A percentile compares a stretch with the other conserved stretches of the same genome.
These are phyloP conservation scores for Mimosa pudica DNA, from an alignment of 306 rosid genomes.

Conservation along the genomic window DNA sequence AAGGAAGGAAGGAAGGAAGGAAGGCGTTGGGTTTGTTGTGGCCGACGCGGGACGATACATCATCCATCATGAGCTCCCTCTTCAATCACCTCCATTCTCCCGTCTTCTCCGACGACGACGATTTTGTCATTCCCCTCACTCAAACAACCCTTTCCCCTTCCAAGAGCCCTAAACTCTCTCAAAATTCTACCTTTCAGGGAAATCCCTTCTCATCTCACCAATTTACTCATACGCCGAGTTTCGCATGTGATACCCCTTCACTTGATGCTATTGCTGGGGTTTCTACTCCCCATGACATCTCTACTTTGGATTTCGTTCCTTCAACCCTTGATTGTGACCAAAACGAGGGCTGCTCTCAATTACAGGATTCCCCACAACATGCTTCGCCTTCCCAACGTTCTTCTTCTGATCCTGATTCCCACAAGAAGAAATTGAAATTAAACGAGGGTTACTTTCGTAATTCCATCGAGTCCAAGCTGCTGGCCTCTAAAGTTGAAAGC, in stretches of 20 bases:
- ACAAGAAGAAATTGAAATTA: conserved; percentile 31
- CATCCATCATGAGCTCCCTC: too few species aligned
- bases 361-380: not conserved
- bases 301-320: conserved; percentile 62
- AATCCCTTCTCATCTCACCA: not conserved
- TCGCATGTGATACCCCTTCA: conserved; percentile 5
- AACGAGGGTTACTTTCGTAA: conserved; percentile 50
- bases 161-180: conserved; percentile 10
- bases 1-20: too few species aligned
- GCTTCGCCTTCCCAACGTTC: conserved; percentile 8
- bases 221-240: not conserved
- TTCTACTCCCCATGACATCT: conserved; percentile 27
- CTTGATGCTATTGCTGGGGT: conserved; percentile 17
- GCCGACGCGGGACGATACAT: too few species aligned
- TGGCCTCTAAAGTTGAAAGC: conserved; percentile 37
- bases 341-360: not conserved
- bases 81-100: too few species aligned
- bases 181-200: not conserved
- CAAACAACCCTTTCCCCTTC: too few species aligned
- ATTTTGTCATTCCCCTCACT: too few species aligned
- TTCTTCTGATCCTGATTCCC: conserved; percentile 22
- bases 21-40: too few species aligned
- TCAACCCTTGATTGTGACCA: conserved; percentile 46
- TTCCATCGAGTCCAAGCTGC: conserved; percentile 71
- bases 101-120: too few species aligned